Evolutionary conservation across 2,329 filamentous ascomycete genomes (phyloP), one percentile per base, ranked within the genome.

Genomic region (Talaromyces sp.): DNA sequence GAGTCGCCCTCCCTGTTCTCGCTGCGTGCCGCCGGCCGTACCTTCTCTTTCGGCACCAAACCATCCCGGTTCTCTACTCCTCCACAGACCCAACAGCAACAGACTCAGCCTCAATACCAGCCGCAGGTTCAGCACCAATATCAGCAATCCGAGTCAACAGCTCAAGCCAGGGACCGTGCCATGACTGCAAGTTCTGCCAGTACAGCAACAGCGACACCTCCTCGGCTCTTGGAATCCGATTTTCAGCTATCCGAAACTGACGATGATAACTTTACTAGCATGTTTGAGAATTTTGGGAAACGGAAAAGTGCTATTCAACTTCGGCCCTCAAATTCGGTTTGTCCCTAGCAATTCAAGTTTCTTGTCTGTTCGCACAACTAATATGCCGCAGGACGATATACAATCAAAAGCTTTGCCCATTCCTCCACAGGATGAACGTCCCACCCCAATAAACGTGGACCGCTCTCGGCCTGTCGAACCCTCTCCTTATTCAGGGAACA

Each of bases 1-100:
- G 74, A 75, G 59, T 71, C 73, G 55, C 68, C 72, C 27, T 71
- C 72, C 31, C 68, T 73, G 10, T 73, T 72, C 59, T 78, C 78
- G 18, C 63, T 81, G 40, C 74, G 76, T 52, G 78, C 81, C 57
- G 81, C 80, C 33, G 79, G 79, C 34, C 75, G 82, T 62, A 82
- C 83, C 1, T 81, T 85, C 65, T 85, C 83, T 0, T 84, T 85
- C 65, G 82, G 81, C 65, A 77, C 74, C 57, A 78, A 74, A 58
- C 71, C 64, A 27, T 28, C 31, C 10, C 62, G 62, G 23, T 36
- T 59, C 36, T 64, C 64, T 14, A 65, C 64, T 16, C 76, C 61
- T 71, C 71, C 34, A 52, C 58, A 52, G 18, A 47, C 34, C 63
- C 69, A 28, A 63, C 70, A 4, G 61, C 63, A 62, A 42, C 60